Evolutionary conservation across 495 filamentous ascomycete species (phyloP).

Genomic region (Aspergillus mulundensis): DNA sequence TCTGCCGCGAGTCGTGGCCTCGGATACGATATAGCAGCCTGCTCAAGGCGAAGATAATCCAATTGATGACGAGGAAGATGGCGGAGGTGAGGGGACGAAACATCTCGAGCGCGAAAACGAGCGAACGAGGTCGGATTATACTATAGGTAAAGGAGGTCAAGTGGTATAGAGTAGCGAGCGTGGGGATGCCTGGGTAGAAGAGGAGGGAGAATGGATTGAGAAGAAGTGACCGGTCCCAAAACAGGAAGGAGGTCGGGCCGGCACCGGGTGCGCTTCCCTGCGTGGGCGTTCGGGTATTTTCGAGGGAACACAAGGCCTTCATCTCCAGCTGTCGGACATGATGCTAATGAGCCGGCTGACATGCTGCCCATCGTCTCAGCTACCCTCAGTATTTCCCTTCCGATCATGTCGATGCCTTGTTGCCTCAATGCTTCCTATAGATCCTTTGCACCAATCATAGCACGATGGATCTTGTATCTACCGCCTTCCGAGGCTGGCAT

Average conservation of each 20-base stretch:
- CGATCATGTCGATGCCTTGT: background rate
- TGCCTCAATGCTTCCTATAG: background rate
- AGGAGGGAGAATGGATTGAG: background rate
- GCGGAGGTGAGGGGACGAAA: background rate
- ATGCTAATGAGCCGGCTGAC: background rate
- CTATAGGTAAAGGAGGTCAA: background rate
- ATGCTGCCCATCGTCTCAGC: background rate
- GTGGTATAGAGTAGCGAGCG: background rate
- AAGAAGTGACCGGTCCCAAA: background rate
- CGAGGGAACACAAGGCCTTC: background rate
- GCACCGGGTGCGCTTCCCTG: slow-evolving; percentile 16
- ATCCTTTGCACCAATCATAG: background rate
- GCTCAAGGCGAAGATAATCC: slow-evolving; percentile 21
- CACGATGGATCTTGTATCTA: background rate
- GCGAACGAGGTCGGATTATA: slow-evolving; percentile 1
- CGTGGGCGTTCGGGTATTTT: background rate
- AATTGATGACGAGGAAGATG: slow-evolving; percentile 19
- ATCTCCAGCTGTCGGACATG: background rate
- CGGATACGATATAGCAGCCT: slow-evolving; percentile 25
- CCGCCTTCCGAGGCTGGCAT: background rate
- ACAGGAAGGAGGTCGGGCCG: slow-evolving; percentile 22
- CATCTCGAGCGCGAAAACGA: background rate
- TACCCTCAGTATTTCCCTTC: background rate
- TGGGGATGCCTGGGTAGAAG: background rate
- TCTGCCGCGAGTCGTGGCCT: slow-evolving; percentile 27